These are phyloP conservation scores for Thielaviopsis musarum DNA, from an alignment of 2,329 filamentous ascomycete species.

Conservation along the genomic window DNA sequence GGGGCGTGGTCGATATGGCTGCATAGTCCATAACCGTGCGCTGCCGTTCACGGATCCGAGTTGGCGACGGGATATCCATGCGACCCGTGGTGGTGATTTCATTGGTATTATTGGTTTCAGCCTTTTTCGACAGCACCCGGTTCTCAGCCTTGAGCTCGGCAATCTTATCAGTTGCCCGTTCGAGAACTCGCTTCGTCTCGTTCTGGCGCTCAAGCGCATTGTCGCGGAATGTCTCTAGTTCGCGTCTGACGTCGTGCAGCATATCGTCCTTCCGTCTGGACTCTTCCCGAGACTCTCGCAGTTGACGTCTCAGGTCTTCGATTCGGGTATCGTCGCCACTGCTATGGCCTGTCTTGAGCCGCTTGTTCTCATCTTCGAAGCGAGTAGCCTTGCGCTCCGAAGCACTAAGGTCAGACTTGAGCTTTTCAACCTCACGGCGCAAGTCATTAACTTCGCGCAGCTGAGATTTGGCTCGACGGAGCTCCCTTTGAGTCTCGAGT, in stretches of 20 bases:
- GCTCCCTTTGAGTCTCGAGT: constrained; percentile 35
- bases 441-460: constrained; percentile 34
- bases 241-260: constrained; percentile 30
- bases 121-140: constrained; percentile 20
- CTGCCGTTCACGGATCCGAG: neutral
- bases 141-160: constrained; percentile 37
- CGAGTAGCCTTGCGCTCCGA: constrained; percentile 28
- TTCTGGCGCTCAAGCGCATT: constrained; percentile 35
- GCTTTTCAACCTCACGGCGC: constrained; percentile 33
- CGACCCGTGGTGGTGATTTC: neutral
- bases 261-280: constrained; percentile 31
- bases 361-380: constrained; percentile 22
- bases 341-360: constrained; percentile 13
- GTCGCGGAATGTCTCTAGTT: constrained; percentile 37
- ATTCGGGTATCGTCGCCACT: constrained; percentile 7
- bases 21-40: neutral
- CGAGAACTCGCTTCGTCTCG: constrained; percentile 37
- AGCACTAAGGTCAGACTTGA: constrained; percentile 32
- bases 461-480: constrained; percentile 36
- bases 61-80: neutral
- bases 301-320: constrained; percentile 16
- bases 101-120: neutral
- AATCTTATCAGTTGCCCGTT: constrained; percentile 40
- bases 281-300: constrained; percentile 28
- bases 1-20: neutral